Conservation (phyloP, 805 yeast species). For the Metschnikowia kunwiensis region DNA sequence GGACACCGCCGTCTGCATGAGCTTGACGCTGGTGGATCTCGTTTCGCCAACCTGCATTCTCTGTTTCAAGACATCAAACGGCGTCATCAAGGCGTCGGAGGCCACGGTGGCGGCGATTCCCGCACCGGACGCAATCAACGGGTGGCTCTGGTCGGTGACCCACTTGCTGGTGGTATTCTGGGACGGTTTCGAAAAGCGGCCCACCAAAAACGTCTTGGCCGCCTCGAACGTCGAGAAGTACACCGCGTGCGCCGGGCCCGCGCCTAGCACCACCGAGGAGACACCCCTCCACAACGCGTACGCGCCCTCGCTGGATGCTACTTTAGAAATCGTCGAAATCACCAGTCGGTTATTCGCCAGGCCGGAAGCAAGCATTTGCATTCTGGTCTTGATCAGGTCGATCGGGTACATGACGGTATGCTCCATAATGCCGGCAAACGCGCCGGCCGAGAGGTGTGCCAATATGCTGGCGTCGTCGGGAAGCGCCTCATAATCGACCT, state of each 20-base stretch:
- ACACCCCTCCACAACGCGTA: constrained; percentile 91
- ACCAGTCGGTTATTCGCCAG: constrained; percentile 41
- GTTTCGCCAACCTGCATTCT: constrained; percentile 67
- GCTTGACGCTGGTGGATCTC: constrained; percentile 24
- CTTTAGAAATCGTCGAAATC: constrained; percentile 64
- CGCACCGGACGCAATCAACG: constrained; percentile 77
- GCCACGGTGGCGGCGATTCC: constrained; percentile 93
- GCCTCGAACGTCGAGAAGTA: constrained; percentile 93
- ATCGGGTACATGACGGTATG: constrained; percentile 96
- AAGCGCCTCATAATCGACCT: constrained; percentile 85
- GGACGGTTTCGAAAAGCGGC: constrained; percentile 32
- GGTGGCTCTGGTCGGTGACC: constrained; percentile 67
- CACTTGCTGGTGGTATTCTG: constrained; percentile 37
- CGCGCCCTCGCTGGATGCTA: constrained; percentile 86
- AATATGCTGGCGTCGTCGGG: constrained; percentile 81
- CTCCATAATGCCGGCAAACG: constrained; percentile 99
- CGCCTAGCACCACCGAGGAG: constrained; percentile 86
- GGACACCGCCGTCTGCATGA: constrained; percentile 38
- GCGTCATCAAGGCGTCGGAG: constrained; percentile 95
- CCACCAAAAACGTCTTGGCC: constrained; percentile 58
- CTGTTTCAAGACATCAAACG: constrained; percentile 93
- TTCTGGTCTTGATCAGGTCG: constrained; percentile 93
- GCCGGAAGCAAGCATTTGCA: constrained; percentile 59
- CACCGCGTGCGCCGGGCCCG: constrained; percentile 99
- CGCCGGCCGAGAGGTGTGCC: constrained; percentile 89